phyloP scores from a whole-genome alignment of 768 basidiomycete genomes.

The Leccinellum albellum region DNA sequence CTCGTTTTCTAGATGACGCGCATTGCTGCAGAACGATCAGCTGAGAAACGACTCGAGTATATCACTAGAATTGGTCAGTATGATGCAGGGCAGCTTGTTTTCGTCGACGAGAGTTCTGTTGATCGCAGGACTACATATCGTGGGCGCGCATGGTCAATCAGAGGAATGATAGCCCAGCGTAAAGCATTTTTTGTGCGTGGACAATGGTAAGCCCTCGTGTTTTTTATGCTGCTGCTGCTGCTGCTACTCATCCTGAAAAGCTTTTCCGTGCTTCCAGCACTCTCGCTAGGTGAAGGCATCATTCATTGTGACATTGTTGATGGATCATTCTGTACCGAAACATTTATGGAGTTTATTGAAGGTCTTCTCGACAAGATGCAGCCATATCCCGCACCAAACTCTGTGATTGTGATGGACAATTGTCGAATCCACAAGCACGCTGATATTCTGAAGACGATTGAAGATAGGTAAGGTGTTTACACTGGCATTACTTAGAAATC shows the following conservation, averaged over 20 bases:
- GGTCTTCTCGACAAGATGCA: background rate
- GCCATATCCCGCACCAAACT: background rate
- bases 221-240: background rate
- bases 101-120: background rate
- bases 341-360: background rate
- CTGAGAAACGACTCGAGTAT: background rate
- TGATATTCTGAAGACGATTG: background rate
- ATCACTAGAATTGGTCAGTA: background rate
- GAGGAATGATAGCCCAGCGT: background rate
- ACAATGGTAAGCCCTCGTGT: background rate
- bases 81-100: background rate
- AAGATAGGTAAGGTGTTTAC: background rate
- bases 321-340: background rate
- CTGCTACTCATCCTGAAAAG: background rate
- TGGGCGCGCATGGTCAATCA: background rate
- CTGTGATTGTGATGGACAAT: background rate
- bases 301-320: background rate
- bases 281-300: background rate
- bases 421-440: background rate
- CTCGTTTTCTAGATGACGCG: background rate
- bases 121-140: background rate
- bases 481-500: background rate
- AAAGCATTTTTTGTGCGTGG: background rate
- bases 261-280: background rate
- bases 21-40: background rate